These are phyloP conservation scores for Alternaria infectoria DNA, from an alignment of 2,329 filamentous ascomycete genomes.

Conservation along the genomic window DNA sequence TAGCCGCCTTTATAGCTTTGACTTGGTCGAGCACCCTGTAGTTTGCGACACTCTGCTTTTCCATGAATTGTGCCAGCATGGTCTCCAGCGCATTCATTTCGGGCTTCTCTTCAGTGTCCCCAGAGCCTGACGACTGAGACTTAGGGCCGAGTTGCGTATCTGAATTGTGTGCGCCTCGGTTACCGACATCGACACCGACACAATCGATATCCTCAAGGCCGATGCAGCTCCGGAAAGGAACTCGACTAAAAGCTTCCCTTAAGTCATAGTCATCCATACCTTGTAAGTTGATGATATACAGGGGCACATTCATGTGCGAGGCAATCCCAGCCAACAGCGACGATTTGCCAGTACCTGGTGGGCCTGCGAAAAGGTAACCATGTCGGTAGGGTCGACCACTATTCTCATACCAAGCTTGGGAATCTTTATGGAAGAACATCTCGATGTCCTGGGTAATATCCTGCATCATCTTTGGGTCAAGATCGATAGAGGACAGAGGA, in stretches of 20 bases:
- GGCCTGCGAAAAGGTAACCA: conserved; percentile 46
- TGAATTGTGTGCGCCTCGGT: conserved; percentile 30
- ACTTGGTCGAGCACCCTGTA: neutral
- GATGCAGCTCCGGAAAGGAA: conserved; percentile 17
- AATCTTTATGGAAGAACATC: conserved; percentile 4
- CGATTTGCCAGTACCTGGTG: conserved; percentile 54
- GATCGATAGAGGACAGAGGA: conserved; percentile 10
- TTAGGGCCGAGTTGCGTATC: neutral
- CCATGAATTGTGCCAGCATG: neutral
- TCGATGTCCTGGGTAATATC: conserved; percentile 4
- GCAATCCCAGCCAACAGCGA: conserved; percentile 40
- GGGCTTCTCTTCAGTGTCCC: neutral
- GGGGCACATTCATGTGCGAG: conserved; percentile 32
- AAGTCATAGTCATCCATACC: conserved; percentile 18
- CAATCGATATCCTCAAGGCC: conserved; percentile 28
- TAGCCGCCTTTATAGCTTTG: neutral
- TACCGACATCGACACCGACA: conserved; percentile 2
- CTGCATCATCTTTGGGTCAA: conserved; percentile 6
- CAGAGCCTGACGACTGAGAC: neutral
- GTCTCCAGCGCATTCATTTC: neutral
- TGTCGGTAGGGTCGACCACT: conserved; percentile 23
- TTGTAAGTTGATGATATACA: conserved; percentile 40
- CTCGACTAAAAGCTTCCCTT: conserved; percentile 3
- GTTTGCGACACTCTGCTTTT: neutral
- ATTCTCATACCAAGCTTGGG: conserved; percentile 4